Evolutionary conservation across 2,329 filamentous ascomycete genomes (phyloP).

Genomic region (Aspergillus cejpii): DNA sequence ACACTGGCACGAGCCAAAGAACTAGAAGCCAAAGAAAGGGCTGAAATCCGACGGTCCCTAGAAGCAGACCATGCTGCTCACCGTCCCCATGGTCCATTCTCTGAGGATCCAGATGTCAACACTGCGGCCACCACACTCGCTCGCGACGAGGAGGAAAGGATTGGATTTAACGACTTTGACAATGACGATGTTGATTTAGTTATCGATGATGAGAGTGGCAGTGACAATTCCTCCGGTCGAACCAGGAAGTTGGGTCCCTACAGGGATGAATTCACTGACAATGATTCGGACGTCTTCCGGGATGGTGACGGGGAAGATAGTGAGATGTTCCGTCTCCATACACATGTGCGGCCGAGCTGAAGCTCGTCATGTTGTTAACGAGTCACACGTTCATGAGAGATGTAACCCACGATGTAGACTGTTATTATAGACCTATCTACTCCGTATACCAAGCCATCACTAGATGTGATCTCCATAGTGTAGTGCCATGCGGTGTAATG

Average conservation of each 20-base stretch:
- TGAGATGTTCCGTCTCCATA: constrained; percentile 40
- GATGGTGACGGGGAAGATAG: constrained; percentile 36
- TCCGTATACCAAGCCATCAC: background rate
- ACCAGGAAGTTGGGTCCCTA: constrained; percentile 38
- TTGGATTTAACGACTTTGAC: constrained; percentile 39
- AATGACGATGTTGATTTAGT: constrained; percentile 37
- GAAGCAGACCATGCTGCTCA: constrained; percentile 31
- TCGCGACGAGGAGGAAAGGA: constrained; percentile 39
- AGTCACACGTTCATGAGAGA: background rate
- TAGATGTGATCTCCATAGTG: background rate
- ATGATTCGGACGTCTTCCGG: constrained; percentile 45
- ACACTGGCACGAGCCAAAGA: constrained; percentile 46
- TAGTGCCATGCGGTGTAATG: background rate
- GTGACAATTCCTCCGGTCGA: constrained; percentile 21
- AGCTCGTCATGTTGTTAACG: constrained; percentile 1
- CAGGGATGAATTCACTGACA: constrained; percentile 50
- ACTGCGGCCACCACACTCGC: constrained; percentile 37
- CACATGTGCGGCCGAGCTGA: constrained; percentile 24
- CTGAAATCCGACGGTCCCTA: constrained; percentile 32
- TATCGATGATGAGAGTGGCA: constrained; percentile 43
- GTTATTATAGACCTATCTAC: background rate
- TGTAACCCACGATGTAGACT: background rate
- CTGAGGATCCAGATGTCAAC: constrained; percentile 37
- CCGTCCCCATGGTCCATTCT: constrained; percentile 30
- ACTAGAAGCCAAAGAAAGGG: constrained; percentile 44